Evolutionary conservation across 345 rosid genomes (phyloP).

Genomic region (Combretum micranthum): DNA sequence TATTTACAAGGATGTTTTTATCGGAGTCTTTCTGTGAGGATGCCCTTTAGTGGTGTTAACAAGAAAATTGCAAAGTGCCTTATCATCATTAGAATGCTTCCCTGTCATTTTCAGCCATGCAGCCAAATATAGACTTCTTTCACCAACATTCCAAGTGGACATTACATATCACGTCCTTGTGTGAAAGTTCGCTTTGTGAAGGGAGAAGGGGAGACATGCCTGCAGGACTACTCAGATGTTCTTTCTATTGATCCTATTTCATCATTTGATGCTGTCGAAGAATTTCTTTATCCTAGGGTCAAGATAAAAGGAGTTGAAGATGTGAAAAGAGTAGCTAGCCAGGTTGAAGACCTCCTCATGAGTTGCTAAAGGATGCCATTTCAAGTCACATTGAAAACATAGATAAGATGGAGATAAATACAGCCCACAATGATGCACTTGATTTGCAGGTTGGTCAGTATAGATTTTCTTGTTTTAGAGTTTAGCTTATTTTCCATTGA

Average conservation of each 20-base stretch:
- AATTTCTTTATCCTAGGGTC: slow-evolving; percentile 61
- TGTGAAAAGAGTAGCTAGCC: slow-evolving; percentile 23
- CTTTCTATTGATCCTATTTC: slow-evolving; percentile 76
- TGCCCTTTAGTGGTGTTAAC: slow-evolving; percentile 44
- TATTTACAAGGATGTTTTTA: slow-evolving; percentile 48
- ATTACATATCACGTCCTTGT: slow-evolving; percentile 48
- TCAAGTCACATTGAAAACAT: slow-evolving; percentile 46
- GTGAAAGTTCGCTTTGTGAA: slow-evolving; percentile 60
- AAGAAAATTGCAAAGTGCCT: slow-evolving; percentile 67
- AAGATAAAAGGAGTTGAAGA: slow-evolving; percentile 22
- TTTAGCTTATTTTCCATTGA: neutral
- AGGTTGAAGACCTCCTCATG: slow-evolving; percentile 26
- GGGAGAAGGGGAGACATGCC: slow-evolving; percentile 61
- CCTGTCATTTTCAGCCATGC: slow-evolving; percentile 55
- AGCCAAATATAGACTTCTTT: slow-evolving; percentile 49
- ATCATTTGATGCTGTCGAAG: slow-evolving; percentile 56
- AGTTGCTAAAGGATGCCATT: slow-evolving; percentile 34
- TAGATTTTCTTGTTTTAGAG: slow-evolving; percentile 1
- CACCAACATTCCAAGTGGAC: slow-evolving; percentile 63
- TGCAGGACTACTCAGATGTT: slow-evolving; percentile 49
- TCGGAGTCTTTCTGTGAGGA: slow-evolving; percentile 31
- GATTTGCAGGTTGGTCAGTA: slow-evolving; percentile 40
- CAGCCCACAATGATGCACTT: slow-evolving; percentile 26
- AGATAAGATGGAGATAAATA: slow-evolving; percentile 34
- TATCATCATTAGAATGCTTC: slow-evolving; percentile 76